Base-by-base conservation (phyloP, 805 yeast genomes). In the Danielia reshetovae region DNA sequence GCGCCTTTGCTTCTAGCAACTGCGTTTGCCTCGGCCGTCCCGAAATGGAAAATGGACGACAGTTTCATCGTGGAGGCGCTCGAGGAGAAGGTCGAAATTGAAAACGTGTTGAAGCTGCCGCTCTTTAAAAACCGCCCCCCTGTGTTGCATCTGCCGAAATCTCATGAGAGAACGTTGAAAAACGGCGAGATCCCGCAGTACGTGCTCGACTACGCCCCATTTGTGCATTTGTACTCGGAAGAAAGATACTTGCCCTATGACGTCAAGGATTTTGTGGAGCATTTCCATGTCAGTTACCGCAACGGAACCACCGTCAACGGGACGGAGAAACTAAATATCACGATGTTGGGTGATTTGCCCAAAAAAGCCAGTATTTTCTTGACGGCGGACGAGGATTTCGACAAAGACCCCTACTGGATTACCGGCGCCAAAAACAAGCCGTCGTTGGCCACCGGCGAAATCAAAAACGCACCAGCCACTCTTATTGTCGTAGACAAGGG, bases 401-500 rank as follows among this genome's bases (percentile, higher is more conserved):
- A 72, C 35, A 56, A 50, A 42, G 70, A 68, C 39, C 96, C 96
- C 0, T 81, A 78, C 14, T 90, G 95, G 95, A 70, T 90, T 35
- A 81, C 95, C 0, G 96, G 96, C 0, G 49, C 48, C 17, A 54
- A 64, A 15, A 82, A 82, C 49, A 65, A 70, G 35, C 97, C 97
- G 2, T 77, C 76, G 32, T 61, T 81, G 27, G 72, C 77, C 35
- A 77, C 79, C 18, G 97, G 96, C 0, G 72, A 72, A 35, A 79
- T 86, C 17, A 64, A 67, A 34, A 62, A 79, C 44, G 96, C 94
- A 0, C 95, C 96, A 0, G 89, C 94, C 0, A 72, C 81, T 0
- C 58, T 89, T 19, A 72, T 90, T 16, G 89, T 86, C 1, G 89
- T 85, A 0, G 97, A 90, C 52, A 89, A 88, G 55, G 96, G 96